A percentile compares a stretch with the other conserved stretches of the same genome.
Conservation (phyloP, 305 asterid genomes). For the Petunia hybrid region DNA sequence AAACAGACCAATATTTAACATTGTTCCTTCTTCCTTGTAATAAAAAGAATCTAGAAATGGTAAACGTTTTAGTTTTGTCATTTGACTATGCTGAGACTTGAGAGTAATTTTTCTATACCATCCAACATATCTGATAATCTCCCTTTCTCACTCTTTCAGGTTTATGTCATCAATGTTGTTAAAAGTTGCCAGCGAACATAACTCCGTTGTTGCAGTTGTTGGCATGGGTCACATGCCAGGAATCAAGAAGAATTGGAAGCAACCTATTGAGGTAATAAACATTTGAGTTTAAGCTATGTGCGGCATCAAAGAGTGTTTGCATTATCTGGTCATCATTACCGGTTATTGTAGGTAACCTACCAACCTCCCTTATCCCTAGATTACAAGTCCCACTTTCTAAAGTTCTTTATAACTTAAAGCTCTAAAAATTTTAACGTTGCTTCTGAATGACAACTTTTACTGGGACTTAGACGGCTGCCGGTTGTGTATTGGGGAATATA, state of each 20-base stretch:
- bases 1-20: neutral
- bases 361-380: no score
- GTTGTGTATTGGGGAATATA: conserved; percentile 1
- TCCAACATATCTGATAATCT: neutral
- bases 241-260: conserved; percentile 82
- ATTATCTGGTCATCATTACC: no score
- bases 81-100: neutral
- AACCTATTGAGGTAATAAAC: conserved; percentile 71
- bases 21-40: neutral
- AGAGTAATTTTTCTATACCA: neutral
- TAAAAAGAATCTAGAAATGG: neutral
- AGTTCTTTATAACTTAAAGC: no score
- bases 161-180: conserved; percentile 80
- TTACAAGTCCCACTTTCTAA: no score
- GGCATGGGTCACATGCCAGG: conserved; percentile 96
- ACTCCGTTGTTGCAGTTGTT: conserved; percentile 93
- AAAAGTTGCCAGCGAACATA: conserved; percentile 73
- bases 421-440: no score
- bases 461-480: neutral
- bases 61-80: neutral
- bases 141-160: conserved; percentile 43
- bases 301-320: no score
- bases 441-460: neutral
- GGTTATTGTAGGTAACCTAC: no score
- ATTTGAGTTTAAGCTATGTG: neutral